phyloP scores from a whole-genome alignment of 139 green algal genomes.

The Bryopsis sp. region DNA sequence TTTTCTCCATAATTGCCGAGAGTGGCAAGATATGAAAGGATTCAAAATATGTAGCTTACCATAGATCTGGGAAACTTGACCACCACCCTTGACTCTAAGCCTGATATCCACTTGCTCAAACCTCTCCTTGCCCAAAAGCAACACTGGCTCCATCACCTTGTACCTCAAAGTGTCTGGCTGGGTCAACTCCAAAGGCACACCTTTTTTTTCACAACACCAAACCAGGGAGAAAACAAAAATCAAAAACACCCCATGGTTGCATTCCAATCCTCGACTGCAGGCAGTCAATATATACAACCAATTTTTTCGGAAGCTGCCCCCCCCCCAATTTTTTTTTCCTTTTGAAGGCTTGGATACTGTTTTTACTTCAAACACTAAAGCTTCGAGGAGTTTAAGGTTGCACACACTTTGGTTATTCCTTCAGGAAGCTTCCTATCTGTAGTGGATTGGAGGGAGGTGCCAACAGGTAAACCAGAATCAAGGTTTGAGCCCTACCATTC shows the following conservation, averaged over 20 bases:
- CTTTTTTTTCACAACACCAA: slow-evolving; percentile 31
- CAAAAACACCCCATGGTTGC: too few relatives aligned
- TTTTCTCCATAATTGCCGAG: too few relatives aligned
- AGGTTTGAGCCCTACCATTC: slow-evolving; percentile 65
- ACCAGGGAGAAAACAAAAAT: slow-evolving; percentile 8
- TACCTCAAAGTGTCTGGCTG: slow-evolving; percentile 86
- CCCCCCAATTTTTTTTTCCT: neutral
- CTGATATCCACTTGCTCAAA: slow-evolving; percentile 93
- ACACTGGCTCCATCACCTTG: slow-evolving; percentile 94
- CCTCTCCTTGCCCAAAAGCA: slow-evolving; percentile 86
- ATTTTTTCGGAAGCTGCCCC: neutral
- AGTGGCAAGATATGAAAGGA: neutral
- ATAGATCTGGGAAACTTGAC: slow-evolving; percentile 92
- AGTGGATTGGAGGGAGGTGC: too few relatives aligned
- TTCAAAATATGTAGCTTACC: slow-evolving; percentile 32
- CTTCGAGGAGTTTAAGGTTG: too few relatives aligned
- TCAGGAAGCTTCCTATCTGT: too few relatives aligned
- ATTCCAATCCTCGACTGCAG: too few relatives aligned
- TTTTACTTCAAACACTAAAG: too few relatives aligned
- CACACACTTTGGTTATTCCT: too few relatives aligned
- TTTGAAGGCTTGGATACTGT: too few relatives aligned
- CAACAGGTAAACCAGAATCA: neutral
- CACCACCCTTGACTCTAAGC: slow-evolving; percentile 91
- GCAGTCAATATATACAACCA: too few relatives aligned
- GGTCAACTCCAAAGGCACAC: slow-evolving; percentile 86